These are phyloP conservation scores for Beauveria scarabaeidicola DNA, from an alignment of 2,329 filamentous ascomycete species.

Conservation along the genomic window DNA sequence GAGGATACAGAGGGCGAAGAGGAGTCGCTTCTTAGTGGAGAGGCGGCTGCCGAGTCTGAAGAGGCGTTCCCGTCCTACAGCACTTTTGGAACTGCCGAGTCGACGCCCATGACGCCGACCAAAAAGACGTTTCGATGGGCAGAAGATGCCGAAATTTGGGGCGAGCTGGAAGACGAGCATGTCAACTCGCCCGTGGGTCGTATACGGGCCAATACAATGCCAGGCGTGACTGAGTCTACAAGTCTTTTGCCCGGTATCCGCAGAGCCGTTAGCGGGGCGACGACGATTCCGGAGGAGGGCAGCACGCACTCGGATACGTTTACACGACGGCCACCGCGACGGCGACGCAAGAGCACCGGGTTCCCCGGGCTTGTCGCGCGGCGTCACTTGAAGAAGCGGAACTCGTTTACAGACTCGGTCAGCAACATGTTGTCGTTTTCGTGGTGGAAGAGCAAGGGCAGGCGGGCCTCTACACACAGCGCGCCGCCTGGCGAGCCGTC, in stretches of 20 bases:
- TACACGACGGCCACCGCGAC: conserved; percentile 27
- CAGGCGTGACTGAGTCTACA: conserved; percentile 31
- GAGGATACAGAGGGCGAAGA: conserved; percentile 59
- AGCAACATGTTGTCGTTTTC: conserved; percentile 45
- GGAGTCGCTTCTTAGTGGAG: conserved; percentile 42
- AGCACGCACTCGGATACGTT: conserved; percentile 23
- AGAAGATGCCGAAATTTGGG: conserved; percentile 78
- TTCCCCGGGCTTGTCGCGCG: conserved; percentile 54
- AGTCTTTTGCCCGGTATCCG: conserved; percentile 29
- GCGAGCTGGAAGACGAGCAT: conserved; percentile 67
- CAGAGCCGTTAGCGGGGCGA: conserved; percentile 23
- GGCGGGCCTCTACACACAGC: conserved; percentile 13
- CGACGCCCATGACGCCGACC: conserved; percentile 29
- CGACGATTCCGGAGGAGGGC: conserved; percentile 19
- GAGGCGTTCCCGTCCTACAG: conserved; percentile 33
- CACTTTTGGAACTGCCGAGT: conserved; percentile 39
- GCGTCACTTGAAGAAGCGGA: conserved; percentile 30
- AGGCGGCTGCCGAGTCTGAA: conserved; percentile 34
- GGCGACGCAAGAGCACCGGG: conserved; percentile 50
- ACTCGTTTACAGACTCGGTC: conserved; percentile 37
- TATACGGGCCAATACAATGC: conserved; percentile 41
- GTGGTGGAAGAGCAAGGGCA: conserved; percentile 39
- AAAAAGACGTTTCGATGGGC: conserved; percentile 47
- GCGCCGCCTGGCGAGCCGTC: neutral
- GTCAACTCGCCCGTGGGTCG: conserved; percentile 32